These are phyloP conservation scores for Scheffersomyces amazonensis DNA, from an alignment of 805 yeast species.

Conservation along the genomic window DNA sequence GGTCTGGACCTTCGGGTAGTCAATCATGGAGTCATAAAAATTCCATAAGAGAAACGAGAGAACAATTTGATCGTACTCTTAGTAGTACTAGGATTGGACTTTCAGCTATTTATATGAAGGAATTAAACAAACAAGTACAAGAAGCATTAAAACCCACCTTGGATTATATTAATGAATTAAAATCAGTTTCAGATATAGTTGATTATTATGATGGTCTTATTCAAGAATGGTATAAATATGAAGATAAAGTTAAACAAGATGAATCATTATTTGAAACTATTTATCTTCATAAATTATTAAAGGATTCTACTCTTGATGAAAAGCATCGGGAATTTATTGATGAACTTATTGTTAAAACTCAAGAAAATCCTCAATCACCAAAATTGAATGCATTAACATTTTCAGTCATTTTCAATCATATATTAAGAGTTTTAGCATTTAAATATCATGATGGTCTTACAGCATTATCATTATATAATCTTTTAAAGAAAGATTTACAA, in stretches of 20 bases:
- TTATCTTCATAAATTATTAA: conserved; percentile 1
- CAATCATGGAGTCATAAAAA: not conserved
- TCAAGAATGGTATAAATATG: conserved; percentile 7
- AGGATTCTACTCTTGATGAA: conserved; percentile 5
- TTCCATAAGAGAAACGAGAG: not conserved
- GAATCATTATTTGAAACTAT: conserved; percentile 1
- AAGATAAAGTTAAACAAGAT: not conserved
- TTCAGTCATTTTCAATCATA: conserved; percentile 33
- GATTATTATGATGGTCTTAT: conserved; percentile 14
- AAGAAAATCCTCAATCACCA: conserved; percentile 19
- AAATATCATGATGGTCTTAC: conserved; percentile 33
- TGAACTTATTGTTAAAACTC: conserved; percentile 11
- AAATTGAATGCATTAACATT: conserved; percentile 29
- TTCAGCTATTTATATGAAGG: not conserved
- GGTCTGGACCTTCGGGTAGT: not conserved
- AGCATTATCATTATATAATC: conserved; percentile 33
- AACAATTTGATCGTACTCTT: not conserved
- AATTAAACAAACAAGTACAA: not conserved
- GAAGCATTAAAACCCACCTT: conserved; percentile 19
- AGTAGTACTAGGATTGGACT: not conserved
- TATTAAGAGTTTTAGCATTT: conserved; percentile 19
- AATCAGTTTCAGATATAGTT: conserved; percentile 11
- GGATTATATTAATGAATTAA: conserved; percentile 14
- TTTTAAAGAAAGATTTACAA: conserved; percentile 28
- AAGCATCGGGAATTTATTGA: conserved; percentile 18